Evolutionary conservation across 78 protist species (phyloP), one percentile per base, ranked within the genome.

Genomic region (Diacronema lutheri): DNA sequence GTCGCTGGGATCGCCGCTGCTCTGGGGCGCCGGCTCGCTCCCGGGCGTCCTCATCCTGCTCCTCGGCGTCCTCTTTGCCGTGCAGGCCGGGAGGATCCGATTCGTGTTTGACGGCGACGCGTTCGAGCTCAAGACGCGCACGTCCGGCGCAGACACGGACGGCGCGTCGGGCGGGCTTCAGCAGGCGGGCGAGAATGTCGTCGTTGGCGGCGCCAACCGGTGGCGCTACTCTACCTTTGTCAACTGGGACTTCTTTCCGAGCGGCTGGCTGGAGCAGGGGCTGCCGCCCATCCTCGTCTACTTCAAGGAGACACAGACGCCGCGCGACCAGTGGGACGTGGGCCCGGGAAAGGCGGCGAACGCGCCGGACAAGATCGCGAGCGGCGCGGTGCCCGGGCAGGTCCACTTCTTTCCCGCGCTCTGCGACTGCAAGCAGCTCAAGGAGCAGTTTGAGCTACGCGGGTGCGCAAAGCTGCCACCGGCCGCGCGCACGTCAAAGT

Each of bases 151-250:
- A 7, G 50, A 7, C 50, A 7, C 3, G 16, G 50, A 44, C 50
- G 50, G 7, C 50, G 50, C 50, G 50, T 7, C 50, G 16, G 50
- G 7, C 50, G 50, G 50, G 50, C 50, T 44, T 3, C 50, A 44
- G 50, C 6, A 16, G n/a, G 41, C 37, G 16, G 87, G 87, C 57
- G 87, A 83, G 40, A 83, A 83, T 57, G 41, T 83, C 31, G 81
- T 72, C 20, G 87, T 83, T 1, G 86, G 86, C 44, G 87, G 87
- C 35, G 87, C n/a, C n/a, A 83, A 83, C 69, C 26, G 80, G 31
- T 83, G 81, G 80, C 7, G 7, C 57, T 69, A 69, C 61, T 4
- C 25, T 13, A 33, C 62, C 55, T n/a, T 41, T 4, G 77, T 40
- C 25, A 25, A 31, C 44, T 80, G 46, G 26, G 80, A 68, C 62